Base-by-base conservation (phyloP, 768 basidiomycete species). In the Candolleomyces aberdarensis region DNA sequence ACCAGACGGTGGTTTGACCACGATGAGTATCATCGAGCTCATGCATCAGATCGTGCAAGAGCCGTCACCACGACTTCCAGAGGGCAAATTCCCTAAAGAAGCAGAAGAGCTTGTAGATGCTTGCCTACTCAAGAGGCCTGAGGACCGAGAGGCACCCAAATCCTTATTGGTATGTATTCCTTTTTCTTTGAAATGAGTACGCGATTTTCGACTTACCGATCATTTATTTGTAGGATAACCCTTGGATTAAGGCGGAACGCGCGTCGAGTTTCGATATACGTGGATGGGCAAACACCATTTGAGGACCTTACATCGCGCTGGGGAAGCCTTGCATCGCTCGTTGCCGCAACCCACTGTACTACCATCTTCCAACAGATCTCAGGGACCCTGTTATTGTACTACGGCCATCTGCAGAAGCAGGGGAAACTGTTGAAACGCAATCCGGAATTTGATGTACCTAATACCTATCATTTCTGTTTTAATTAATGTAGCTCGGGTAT, bases 11-110 rank as follows among this genome's bases (percentile, higher is more conserved):
- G 91, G 93, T 6, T 89, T 91, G 17, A 91, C 94, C 87, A 95
- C 94, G 64, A 97, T 99, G 95, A 92, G 90, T 68, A 99, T 99
- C 73, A 80, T 99, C 60, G 97, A 99, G 76, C 74, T 99, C 53
- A 80, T 99, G 67, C 97, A 99, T 71, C 94, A 98, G 71, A 98
- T 99, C 66, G 97, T 99, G 44, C 94, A 98, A 66, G 97, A 99
- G 75, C 95, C 97, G 47, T 95, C 97, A 22, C 97, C 97, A 20
- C 79, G 85, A 68, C 74, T 99, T 59, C 81, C 86, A 0, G 85
- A 89, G 56, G 86, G 85, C 36, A 80, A 76, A 22, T 83, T 80
- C 80, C 86, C 87, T 1, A 72, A 75, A 57, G 85, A 88, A 67
- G 89, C 92, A 7, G 91, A 93, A 65, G 82, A 83, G 56, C 98